Percentiles rank a stretch among this genome's conserved stretches.
Evolutionary conservation across 2,329 filamentous ascomycete genomes (phyloP).

Genomic region (Aspergillus sergii): DNA sequence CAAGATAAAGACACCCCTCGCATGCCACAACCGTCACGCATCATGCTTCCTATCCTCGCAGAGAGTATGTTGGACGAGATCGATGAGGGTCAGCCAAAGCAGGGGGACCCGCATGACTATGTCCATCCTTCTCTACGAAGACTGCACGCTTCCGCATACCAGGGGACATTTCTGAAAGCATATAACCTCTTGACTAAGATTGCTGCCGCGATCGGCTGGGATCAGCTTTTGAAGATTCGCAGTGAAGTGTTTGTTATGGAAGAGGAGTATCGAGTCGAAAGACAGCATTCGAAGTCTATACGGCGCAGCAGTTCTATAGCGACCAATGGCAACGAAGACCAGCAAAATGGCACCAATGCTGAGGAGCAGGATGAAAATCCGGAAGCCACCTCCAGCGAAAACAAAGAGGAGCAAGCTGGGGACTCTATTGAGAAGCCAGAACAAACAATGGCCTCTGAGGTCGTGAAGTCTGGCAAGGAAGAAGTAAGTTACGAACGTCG

Average conservation of each 20-base stretch:
- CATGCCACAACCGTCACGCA: slow-evolving; percentile 89
- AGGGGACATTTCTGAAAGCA: slow-evolving; percentile 92
- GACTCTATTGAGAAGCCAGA: slow-evolving; percentile 73
- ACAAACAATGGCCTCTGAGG: slow-evolving; percentile 75
- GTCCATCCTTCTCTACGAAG: slow-evolving; percentile 85
- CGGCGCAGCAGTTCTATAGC: slow-evolving; percentile 36
- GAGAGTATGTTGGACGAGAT: slow-evolving; percentile 95
- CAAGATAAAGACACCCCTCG: slow-evolving; percentile 95
- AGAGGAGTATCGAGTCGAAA: slow-evolving; percentile 90
- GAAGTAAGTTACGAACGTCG: slow-evolving; percentile 54
- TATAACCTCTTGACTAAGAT: slow-evolving; percentile 95
- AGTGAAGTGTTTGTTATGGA: slow-evolving; percentile 99
- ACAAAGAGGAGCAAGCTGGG: slow-evolving; percentile 30
- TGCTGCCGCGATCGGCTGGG: slow-evolving; percentile 96
- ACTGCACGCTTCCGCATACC: slow-evolving; percentile 84
- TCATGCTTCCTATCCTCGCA: slow-evolving; percentile 81
- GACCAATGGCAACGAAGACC: slow-evolving; percentile 39
- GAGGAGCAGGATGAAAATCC: slow-evolving; percentile 30
- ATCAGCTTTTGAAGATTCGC: slow-evolving; percentile 88
- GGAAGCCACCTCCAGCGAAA: slow-evolving; percentile 36
- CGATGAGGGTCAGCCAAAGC: slow-evolving; percentile 75
- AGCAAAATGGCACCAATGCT: slow-evolving; percentile 31
- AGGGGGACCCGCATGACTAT: slow-evolving; percentile 77
- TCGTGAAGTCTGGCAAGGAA: slow-evolving; percentile 74
- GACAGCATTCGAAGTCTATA: slow-evolving; percentile 35